These are phyloP conservation scores for Dictyostelium purpureum DNA, from an alignment of 78 protist species.

Conservation along the genomic window DNA sequence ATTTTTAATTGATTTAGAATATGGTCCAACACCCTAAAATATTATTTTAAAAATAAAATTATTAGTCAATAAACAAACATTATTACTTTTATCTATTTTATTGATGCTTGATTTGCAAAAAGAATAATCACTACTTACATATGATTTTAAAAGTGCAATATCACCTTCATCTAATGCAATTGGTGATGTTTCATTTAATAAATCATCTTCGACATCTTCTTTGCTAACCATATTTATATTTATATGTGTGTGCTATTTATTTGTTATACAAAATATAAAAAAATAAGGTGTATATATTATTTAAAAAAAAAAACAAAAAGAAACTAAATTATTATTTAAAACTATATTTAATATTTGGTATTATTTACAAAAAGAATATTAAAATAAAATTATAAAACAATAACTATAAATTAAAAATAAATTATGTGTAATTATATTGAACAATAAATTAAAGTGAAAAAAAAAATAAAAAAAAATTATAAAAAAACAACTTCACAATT, in stretches of 20 bases:
- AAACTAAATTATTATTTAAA: no score
- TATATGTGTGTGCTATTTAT: background rate
- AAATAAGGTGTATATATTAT: background rate
- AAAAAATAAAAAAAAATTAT: background rate
- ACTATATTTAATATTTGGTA: background rate
- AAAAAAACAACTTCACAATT: background rate
- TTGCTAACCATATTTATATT: constrained; percentile 34
- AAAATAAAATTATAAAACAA: no score
- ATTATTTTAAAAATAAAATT: background rate
- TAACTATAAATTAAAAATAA: no score
- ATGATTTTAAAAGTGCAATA: constrained; percentile 95
- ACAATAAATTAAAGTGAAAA: no score
- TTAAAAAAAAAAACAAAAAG: background rate
- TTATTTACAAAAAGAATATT: no score
- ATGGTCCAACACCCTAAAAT: constrained; percentile 94
- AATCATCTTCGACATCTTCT: constrained; percentile 68
- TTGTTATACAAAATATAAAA: background rate
- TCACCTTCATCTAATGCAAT: constrained; percentile 97
- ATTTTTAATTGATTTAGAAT: constrained; percentile 83
- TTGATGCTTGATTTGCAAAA: background rate
- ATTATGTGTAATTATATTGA: no score
- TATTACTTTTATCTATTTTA: background rate
- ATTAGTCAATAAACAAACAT: background rate
- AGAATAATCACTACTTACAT: constrained; percentile 44
- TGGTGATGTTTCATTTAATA: constrained; percentile 65